Conservation (phyloP, 2,329 filamentous ascomycete species). For the Laburnicola sp. region DNA sequence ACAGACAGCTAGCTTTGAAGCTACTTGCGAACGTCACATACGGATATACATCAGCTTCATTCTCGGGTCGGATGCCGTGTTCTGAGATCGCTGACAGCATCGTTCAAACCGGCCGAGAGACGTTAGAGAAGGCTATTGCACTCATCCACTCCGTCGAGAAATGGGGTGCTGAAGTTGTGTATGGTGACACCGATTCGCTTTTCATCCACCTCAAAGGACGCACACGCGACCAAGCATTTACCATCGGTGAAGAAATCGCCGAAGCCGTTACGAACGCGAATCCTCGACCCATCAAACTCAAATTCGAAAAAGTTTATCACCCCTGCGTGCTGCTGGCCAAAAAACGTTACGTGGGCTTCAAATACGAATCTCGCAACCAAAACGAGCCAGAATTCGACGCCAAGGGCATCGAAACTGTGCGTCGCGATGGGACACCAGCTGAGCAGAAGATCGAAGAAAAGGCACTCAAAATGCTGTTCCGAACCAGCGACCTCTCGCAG, state of each 20-base stretch:
- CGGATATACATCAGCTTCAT: conserved; percentile 94
- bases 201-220: conserved; percentile 89
- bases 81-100: conserved; percentile 98
- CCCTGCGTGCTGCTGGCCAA: conserved; percentile 93
- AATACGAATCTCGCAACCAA: conserved; percentile 81
- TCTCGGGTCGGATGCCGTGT: conserved; percentile 96
- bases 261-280: conserved; percentile 85
- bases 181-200: conserved; percentile 94
- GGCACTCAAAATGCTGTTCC: conserved; percentile 83
- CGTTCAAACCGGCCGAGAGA: conserved; percentile 93
- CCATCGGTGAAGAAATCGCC: conserved; percentile 90
- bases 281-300: conserved; percentile 88
- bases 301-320: conserved; percentile 98
- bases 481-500: conserved; percentile 82
- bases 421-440: conserved; percentile 89
- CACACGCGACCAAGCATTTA: conserved; percentile 84
- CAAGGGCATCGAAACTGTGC: conserved; percentile 97
- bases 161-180: conserved; percentile 96
- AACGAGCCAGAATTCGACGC: conserved; percentile 87
- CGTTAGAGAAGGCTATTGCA: conserved; percentile 88
- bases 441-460: conserved; percentile 97
- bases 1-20: conserved; percentile 90
- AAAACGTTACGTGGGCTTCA: conserved; percentile 97
- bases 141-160: conserved; percentile 83
- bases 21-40: conserved; percentile 99